These are phyloP conservation scores for Clonostachys solani DNA, from an alignment of 2,329 filamentous ascomycete species.

Conservation along the genomic window DNA sequence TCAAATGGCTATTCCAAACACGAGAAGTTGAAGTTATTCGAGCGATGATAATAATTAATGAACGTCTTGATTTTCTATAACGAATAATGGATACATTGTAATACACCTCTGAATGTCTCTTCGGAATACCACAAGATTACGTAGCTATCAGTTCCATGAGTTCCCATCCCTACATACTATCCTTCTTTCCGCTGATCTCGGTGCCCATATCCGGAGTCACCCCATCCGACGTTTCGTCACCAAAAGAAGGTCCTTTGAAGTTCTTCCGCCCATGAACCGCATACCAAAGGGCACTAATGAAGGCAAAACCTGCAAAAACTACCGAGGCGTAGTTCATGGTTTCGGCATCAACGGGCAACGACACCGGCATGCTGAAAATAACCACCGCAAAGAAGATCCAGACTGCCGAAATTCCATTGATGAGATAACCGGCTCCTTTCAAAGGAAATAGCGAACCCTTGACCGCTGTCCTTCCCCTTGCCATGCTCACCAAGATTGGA, in stretches of 20 bases:
- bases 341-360: constrained; percentile 48
- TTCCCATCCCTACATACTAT: no score
- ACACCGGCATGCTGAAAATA: constrained; percentile 72
- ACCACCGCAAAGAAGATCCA: constrained; percentile 70
- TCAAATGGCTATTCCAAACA: no score
- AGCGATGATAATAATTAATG: no score
- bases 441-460: constrained; percentile 63
- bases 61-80: no score
- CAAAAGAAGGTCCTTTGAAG: constrained; percentile 53
- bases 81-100: no score
- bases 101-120: no score
- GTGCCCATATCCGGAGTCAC: constrained; percentile 13
- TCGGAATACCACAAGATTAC: no score
- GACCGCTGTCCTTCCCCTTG: constrained; percentile 63
- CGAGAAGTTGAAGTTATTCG: no score
- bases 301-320: constrained; percentile 59
- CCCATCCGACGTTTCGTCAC: constrained; percentile 18
- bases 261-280: constrained; percentile 57
- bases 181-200: not conserved
- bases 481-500: constrained; percentile 67
- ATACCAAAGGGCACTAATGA: constrained; percentile 59
- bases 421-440: constrained; percentile 61
- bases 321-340: constrained; percentile 67
- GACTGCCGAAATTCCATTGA: constrained; percentile 63
- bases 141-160: no score